Percentiles rank a stretch among this genome's conserved stretches.
These are phyloP conservation scores for Clarkia xantiana DNA, from an alignment of 345 rosid species.

Conservation along the genomic window DNA sequence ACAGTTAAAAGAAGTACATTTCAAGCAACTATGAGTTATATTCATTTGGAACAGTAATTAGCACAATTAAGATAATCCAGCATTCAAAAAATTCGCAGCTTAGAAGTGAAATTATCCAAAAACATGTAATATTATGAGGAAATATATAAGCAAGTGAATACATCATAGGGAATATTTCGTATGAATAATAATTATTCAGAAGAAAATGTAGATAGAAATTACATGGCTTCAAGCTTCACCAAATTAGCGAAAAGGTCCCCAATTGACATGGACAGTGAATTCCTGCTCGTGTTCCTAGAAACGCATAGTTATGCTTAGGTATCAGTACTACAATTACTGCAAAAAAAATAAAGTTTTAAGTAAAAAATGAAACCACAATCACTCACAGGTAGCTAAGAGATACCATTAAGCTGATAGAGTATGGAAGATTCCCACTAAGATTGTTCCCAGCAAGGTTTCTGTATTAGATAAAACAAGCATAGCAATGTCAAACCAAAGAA, in stretches of 20 bases:
- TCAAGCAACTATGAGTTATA: no score
- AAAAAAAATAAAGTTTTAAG: no score
- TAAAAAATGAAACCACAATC: not conserved
- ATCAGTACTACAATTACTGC: no score
- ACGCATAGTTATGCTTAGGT: not conserved
- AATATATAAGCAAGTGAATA: no score
- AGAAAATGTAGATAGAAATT: conserved; percentile 16
- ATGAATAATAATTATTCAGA: conserved; percentile 1
- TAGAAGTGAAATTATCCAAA: no score
- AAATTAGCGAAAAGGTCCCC: conserved; percentile 62
- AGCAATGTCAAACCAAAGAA: no score
- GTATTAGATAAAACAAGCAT: conserved; percentile 10
- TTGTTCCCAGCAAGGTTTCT: conserved; percentile 88
- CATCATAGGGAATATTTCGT: no score
- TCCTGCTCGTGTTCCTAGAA: conserved; percentile 63
- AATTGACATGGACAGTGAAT: conserved; percentile 52
- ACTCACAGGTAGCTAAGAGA: conserved; percentile 72
- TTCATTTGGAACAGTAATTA: no score
- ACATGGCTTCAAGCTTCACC: conserved; percentile 43
- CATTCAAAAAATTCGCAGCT: no score
- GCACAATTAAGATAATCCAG: no score
- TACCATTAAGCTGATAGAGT: conserved; percentile 63
- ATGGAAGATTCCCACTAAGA: conserved; percentile 80
- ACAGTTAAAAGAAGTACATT: no score
- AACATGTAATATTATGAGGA: no score